phyloP scores from a whole-genome alignment of 768 basidiomycete genomes.

The Psilocybe subaeruginosa region DNA sequence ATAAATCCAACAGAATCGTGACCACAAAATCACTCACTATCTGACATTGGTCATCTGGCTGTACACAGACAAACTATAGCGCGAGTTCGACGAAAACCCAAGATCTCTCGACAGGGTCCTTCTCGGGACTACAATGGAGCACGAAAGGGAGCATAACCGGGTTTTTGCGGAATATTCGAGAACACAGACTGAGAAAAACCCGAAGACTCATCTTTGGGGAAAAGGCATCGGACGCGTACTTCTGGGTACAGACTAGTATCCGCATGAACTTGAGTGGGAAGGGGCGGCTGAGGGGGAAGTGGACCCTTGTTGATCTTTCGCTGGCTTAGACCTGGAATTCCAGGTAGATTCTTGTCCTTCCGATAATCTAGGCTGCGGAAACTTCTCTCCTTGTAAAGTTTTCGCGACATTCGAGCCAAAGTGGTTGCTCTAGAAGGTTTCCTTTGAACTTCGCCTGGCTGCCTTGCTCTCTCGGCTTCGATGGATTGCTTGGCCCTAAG shows the following conservation, averaged over 20 bases:
- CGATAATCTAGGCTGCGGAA: not conserved
- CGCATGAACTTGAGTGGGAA: not conserved
- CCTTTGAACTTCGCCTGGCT: not conserved
- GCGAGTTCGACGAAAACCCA: not conserved
- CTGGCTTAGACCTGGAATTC: slow-evolving; percentile 4
- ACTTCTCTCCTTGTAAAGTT: not conserved
- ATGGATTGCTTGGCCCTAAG: not conserved
- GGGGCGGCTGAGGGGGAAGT: not conserved
- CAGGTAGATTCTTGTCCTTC: slow-evolving; percentile 10
- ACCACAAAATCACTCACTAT: not conserved
- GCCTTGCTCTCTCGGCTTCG: not conserved
- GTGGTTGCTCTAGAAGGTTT: not conserved
- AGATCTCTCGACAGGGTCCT: not conserved
- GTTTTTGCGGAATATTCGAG: not conserved
- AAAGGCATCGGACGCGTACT: not conserved
- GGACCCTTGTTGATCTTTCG: slow-evolving; percentile 1
- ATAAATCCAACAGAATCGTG: not conserved
- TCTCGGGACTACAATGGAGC: too few relatives aligned
- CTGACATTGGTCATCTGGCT: not conserved
- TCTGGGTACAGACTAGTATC: not conserved
- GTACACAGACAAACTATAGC: not conserved
- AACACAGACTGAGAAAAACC: not conserved
- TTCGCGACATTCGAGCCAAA: not conserved
- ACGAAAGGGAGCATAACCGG: not conserved
- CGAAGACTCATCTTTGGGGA: not conserved